Evolutionary conservation across 352 stramenopile genomes (phyloP).

Genomic region (Phytophthora litchii): DNA sequence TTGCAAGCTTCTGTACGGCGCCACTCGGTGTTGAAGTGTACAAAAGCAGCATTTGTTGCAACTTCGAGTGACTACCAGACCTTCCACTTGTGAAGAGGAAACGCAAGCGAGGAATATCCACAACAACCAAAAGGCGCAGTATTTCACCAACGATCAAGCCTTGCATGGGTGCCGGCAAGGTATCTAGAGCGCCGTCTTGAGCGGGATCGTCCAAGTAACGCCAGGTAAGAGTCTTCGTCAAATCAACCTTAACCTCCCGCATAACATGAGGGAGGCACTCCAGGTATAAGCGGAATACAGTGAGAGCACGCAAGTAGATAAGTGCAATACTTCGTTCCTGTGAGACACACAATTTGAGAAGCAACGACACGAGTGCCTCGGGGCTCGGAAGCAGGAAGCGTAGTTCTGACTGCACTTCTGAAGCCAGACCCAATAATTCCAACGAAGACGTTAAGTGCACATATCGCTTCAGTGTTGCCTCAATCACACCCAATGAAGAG

Average conservation of each 20-base stretch:
- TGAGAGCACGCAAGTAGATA: slow-evolving; percentile 78
- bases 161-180: slow-evolving; percentile 36
- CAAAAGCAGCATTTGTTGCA: slow-evolving; percentile 70
- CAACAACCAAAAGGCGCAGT: slow-evolving; percentile 63
- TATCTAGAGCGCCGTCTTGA: slow-evolving; percentile 1
- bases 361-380: slow-evolving; percentile 76
- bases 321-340: slow-evolving; percentile 46
- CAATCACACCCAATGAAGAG: slow-evolving; percentile 68
- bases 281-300: slow-evolving; percentile 78
- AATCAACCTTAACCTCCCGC: slow-evolving; percentile 84
- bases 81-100: slow-evolving; percentile 50
- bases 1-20: slow-evolving; percentile 46
- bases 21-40: slow-evolving; percentile 48
- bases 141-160: slow-evolving; percentile 74
- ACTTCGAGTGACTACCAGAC: slow-evolving; percentile 44
- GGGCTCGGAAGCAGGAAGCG: slow-evolving; percentile 77
- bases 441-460: slow-evolving; percentile 42
- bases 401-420: slow-evolving; percentile 67
- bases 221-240: slow-evolving; percentile 82
- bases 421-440: slow-evolving; percentile 12
- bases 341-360: slow-evolving; percentile 73
- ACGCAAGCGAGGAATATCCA: slow-evolving; percentile 61
- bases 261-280: slow-evolving; percentile 76
- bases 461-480: slow-evolving; percentile 63
- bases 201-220: slow-evolving; percentile 42